A percentile compares a stretch with the other conserved stretches of the same genome.
phyloP scores from a whole-genome alignment of 495 filamentous ascomycete species.

The Aspergillus avenaceus region DNA sequence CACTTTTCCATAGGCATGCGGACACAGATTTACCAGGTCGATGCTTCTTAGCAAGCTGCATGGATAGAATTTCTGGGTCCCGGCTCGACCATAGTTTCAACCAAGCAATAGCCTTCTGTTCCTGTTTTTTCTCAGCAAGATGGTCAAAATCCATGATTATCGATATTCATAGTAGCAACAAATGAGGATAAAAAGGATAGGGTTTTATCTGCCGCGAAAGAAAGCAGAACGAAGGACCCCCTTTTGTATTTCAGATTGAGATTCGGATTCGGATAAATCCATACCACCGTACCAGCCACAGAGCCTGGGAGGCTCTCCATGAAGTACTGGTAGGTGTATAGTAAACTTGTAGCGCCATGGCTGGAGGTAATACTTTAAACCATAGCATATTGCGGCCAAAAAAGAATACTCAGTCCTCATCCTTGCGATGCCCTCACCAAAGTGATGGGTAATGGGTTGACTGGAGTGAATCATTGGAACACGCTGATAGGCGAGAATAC shows the following conservation, averaged over 20 bases:
- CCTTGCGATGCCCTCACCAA: no score
- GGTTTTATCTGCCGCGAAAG: neutral
- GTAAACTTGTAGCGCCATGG: no score
- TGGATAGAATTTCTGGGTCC: slow-evolving; percentile 17
- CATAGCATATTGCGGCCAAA: no score
- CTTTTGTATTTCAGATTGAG: no score
- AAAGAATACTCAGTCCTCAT: no score
- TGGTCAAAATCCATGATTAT: neutral
- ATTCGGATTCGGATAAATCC: no score
- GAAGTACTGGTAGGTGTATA: no score
- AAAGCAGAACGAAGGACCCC: neutral
- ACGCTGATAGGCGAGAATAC: no score
- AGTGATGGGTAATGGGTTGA: no score
- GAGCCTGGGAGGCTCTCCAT: no score
- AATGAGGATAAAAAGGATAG: neutral
- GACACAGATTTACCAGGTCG: slow-evolving; percentile 14
- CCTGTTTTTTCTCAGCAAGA: neutral
- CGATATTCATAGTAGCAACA: neutral
- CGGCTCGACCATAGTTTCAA: neutral
- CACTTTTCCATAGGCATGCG: slow-evolving; percentile 12
- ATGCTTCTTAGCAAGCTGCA: slow-evolving; percentile 16
- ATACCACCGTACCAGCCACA: neutral
- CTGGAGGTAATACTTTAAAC: no score
- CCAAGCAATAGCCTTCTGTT: slow-evolving; percentile 1
- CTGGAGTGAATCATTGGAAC: no score